Base-by-base conservation (phyloP, 495 filamentous ascomycete genomes). In the Darksidea phi region DNA sequence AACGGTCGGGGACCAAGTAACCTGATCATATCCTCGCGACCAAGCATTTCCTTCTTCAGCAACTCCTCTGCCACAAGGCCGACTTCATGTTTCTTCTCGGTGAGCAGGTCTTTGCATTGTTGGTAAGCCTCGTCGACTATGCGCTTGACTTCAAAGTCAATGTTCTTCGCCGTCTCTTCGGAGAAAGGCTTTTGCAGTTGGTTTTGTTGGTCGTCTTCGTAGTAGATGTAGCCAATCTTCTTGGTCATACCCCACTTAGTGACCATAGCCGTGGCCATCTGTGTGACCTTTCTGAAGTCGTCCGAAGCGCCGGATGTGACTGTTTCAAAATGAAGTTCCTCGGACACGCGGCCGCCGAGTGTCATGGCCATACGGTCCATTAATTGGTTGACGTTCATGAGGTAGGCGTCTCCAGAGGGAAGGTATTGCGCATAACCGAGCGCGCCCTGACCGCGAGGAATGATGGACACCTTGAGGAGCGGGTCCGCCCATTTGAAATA, bases 311-410 rank as follows among this genome's bases (percentile, higher is more conserved):
- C 94, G 59, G 86, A 90, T 5, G 95, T 98, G 21, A 98, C 93
- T 10, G 89, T 96, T 23, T 92, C 87, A 74, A 97, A 98, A 75
- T 97, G 91, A 3, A 98, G 71, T 74, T 98, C 94, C 75, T 98
- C 94, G 37, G 87, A 91, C 41, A 98, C 88, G 62, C 94, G 87
- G 2, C 94, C 94, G 66, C 89, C 94, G 38, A 98, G 84, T 17
- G 94, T 96, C 94, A 98, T 98, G 61, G 95, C 94, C 95, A 98
- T 98, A 59, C 95, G 90, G 74, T 98, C 94, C 92, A 97, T 97
- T 24, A 98, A 78, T 77, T 98, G 94, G 73, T 92, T 87, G 63
- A 89, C 86, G 64, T 85, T 96, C 91, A 98, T 89, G 53, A 97
- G 82, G 73, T 97, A 97, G 24, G 88, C 88, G 71, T 98, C 94